A percentile compares a stretch with the other conserved stretches of the same genome.
phyloP scores from a whole-genome alignment of 495 filamentous ascomycete genomes.

The Penicillium daleae region DNA sequence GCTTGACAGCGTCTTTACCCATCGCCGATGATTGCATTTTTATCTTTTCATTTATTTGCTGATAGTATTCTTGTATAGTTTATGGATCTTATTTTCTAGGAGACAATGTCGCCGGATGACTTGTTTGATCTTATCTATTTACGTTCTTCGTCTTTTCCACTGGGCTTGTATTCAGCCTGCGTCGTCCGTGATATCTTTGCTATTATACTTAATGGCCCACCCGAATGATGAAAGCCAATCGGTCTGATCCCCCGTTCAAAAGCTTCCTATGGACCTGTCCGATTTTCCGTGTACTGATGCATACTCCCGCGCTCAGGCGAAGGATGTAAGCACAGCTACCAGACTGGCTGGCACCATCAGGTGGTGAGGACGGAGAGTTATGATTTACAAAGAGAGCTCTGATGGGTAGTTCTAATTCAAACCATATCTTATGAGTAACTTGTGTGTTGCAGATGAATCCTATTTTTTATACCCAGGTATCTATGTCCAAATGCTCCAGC shows the following conservation, averaged over 20 bases:
- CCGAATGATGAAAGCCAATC: slow-evolving; percentile 6
- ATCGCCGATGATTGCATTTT: neutral
- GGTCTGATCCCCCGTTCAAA: neutral
- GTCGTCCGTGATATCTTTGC: neutral
- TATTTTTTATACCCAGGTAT: slow-evolving; percentile 34
- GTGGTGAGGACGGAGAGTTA: slow-evolving; percentile 22
- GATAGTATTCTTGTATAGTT: neutral
- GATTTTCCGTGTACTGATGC: slow-evolving; percentile 31
- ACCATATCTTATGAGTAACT: neutral
- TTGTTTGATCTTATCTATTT: neutral
- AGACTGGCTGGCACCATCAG: neutral
- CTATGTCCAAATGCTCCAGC: slow-evolving; percentile 40
- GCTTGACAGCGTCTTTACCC: neutral
- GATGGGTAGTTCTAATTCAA: slow-evolving; percentile 34
- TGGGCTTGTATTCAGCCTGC: neutral
- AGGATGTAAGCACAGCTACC: slow-evolving; percentile 40
- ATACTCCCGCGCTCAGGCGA: slow-evolving; percentile 32
- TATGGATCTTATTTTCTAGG: neutral
- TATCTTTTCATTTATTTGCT: neutral
- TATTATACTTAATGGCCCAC: neutral
- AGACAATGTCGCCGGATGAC: neutral
- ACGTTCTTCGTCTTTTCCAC: neutral
- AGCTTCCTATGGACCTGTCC: slow-evolving; percentile 20
- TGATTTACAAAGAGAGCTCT: slow-evolving; percentile 57
- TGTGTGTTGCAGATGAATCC: slow-evolving; percentile 6